Evolutionary conservation across 1,284 basidiomycete species (phyloP), one percentile per base, ranked within the genome.

Genomic region (Athelia sp.): DNA sequence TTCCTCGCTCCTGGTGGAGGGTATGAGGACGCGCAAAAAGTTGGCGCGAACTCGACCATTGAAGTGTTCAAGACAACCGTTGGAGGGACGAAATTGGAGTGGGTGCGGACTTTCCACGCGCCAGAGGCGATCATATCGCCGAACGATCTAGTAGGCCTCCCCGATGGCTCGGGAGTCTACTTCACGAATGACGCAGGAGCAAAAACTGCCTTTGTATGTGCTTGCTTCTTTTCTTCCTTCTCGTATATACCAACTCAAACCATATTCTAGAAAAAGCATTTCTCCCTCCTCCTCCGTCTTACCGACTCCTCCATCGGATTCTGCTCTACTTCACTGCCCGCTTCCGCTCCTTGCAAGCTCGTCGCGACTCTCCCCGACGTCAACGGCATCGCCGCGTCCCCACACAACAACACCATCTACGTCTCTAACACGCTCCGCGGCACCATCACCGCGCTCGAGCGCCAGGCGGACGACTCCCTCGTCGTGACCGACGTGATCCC

Each of bases 21-120:
- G 26, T 29, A 29, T 13, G 62, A 60, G 13, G 59, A 70, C 23
- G 64, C 78, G 1, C 57, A 52, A n/a, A 50, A 58, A n/a, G 67
- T 74, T 4, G 87, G 87, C 14, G 84, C 87, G 6, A 82, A 90
- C 59, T 87, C 84, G 1, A 77, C 73, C 43, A 69, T 91, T 17
- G 87, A 90, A 58, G 71, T 90, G 22, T 90, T 90, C 62, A 75
- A 75, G 55, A 81, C 81, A 0, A 65, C 54, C 0, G 56, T 77
- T 2, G 77, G 79, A 3, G 67, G 69, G 45, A 58, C 63, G 6
- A 64, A 60, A 6, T 61, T 88, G 52, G 66, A 68, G 4, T 78
- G 87, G 59, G 61, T 88, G 35, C 69, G 66, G 46, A 89, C 87
- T 4, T 67, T 87, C 21, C 64, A 73, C 22, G 72, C 84, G 59